Evolutionary conservation across 225 moss, liverwort and hornwort species (phyloP).

Genomic region (Bryoerythrophyllum caledonicum): DNA sequence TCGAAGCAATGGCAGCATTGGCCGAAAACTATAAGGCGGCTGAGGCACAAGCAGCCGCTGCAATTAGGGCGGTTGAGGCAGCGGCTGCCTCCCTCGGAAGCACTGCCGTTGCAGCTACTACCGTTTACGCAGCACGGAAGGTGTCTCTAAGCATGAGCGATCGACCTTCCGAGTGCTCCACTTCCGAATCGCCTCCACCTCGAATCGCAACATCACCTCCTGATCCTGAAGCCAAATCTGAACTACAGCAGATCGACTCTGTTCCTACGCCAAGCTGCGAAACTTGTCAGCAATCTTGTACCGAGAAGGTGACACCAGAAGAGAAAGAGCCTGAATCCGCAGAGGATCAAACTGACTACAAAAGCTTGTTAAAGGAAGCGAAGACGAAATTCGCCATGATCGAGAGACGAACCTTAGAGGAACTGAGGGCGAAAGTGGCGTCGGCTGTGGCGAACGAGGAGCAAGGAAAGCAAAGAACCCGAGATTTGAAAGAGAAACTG

Average conservation of each 20-base stretch:
- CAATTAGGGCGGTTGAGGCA: background rate
- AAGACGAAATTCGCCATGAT: constrained; percentile 81
- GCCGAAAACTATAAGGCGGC: background rate
- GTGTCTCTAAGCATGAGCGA: constrained; percentile 24
- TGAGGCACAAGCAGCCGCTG: background rate
- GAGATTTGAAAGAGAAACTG: constrained; percentile 29
- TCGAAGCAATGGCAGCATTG: constrained; percentile 12
- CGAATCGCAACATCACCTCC: background rate
- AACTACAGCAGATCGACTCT: background rate
- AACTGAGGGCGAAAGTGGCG: constrained; percentile 70
- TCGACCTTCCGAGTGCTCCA: background rate
- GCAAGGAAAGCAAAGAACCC: constrained; percentile 42
- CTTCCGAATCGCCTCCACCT: background rate
- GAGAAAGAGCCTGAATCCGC: background rate
- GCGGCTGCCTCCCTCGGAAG: constrained; percentile 13
- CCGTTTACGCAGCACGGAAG: constrained; percentile 44
- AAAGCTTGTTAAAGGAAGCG: constrained; percentile 58
- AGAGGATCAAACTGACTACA: constrained; percentile 32
- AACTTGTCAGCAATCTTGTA: background rate
- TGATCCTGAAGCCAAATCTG: background rate
- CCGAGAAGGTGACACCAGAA: background rate
- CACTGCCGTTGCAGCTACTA: constrained; percentile 26
- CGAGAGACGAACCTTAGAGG: constrained; percentile 74
- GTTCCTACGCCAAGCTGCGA: background rate
- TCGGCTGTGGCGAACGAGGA: constrained; percentile 57